Evolutionary conservation across 768 basidiomycete genomes (phyloP).

Genomic region (Mycena haematopus): DNA sequence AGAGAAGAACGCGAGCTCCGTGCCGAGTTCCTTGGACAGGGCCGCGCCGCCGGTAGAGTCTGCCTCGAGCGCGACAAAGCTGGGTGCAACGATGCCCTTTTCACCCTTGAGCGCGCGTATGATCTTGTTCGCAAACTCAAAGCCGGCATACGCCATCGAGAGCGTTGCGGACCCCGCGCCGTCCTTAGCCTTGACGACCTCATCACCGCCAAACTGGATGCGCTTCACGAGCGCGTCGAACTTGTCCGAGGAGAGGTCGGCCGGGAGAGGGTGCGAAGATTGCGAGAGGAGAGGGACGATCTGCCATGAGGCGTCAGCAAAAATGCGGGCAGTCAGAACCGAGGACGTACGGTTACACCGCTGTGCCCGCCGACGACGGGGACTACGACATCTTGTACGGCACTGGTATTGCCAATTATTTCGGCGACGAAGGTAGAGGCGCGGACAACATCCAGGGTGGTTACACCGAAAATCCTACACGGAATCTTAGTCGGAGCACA

Average conservation of each 20-base stretch:
- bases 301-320: slow-evolving; percentile 40
- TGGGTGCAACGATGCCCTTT: slow-evolving; percentile 84
- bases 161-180: slow-evolving; percentile 94
- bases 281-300: slow-evolving; percentile 95
- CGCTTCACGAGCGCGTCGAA: slow-evolving; percentile 75
- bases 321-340: neutral
- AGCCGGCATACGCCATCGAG: slow-evolving; percentile 95
- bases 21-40: slow-evolving; percentile 80
- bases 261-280: slow-evolving; percentile 78
- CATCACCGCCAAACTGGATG: slow-evolving; percentile 96
- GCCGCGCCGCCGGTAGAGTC: slow-evolving; percentile 74
- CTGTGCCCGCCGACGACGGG: slow-evolving; percentile 97
- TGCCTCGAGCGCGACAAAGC: slow-evolving; percentile 80
- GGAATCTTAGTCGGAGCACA: slow-evolving; percentile 3
- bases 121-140: slow-evolving; percentile 85
- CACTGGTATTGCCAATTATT: slow-evolving; percentile 66
- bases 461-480: slow-evolving; percentile 92
- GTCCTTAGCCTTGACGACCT: slow-evolving; percentile 98
- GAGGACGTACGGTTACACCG: slow-evolving; percentile 75
- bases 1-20: slow-evolving; percentile 87
- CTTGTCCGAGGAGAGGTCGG: slow-evolving; percentile 50
- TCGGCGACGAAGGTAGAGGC: slow-evolving; percentile 96
- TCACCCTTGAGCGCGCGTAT: slow-evolving; percentile 87
- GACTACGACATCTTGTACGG: slow-evolving; percentile 69
- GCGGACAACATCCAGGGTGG: slow-evolving; percentile 96